A percentile compares a stretch with the other conserved stretches of the same genome.
Evolutionary conservation across 768 basidiomycete species (phyloP).

Genomic region (Amyloporia xantha): DNA sequence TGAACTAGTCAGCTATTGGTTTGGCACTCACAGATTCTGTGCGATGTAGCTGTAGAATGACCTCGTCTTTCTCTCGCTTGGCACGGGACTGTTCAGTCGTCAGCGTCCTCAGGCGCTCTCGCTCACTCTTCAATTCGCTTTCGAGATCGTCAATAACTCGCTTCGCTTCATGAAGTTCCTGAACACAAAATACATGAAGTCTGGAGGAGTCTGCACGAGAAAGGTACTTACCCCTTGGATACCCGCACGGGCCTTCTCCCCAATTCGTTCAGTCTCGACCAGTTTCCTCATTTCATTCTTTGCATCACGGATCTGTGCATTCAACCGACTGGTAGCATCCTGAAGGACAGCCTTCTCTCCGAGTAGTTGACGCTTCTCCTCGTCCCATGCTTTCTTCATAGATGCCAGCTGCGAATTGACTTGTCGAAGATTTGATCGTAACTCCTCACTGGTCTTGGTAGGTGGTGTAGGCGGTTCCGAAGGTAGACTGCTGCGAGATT

Average conservation of each 20-base stretch:
- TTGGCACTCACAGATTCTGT: conserved; percentile 56
- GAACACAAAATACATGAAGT: neutral
- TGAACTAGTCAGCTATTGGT: conserved; percentile 1
- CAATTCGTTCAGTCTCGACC: conserved; percentile 44
- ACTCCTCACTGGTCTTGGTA: conserved; percentile 57
- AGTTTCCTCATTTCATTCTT: conserved; percentile 53
- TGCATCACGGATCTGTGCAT: conserved; percentile 48
- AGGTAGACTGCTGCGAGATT: conserved; percentile 39
- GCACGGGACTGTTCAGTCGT: conserved; percentile 56
- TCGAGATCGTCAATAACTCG: conserved; percentile 64
- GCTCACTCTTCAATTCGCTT: conserved; percentile 61
- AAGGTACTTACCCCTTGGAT: conserved; percentile 45
- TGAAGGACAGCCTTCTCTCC: conserved; percentile 71
- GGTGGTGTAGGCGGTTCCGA: conserved; percentile 63
- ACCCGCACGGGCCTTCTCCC: conserved; percentile 41
- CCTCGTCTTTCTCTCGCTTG: conserved; percentile 58
- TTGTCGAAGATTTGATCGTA: conserved; percentile 50
- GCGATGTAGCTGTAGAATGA: conserved; percentile 57
- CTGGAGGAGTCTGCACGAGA: neutral
- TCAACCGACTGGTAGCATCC: conserved; percentile 61
- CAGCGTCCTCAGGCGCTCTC: conserved; percentile 55
- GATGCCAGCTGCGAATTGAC: conserved; percentile 58
- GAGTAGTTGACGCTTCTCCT: conserved; percentile 54
- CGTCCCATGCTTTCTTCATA: conserved; percentile 65
- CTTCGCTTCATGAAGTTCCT: conserved; percentile 73